A percentile compares a stretch with the other conserved stretches of the same genome.
These are phyloP conservation scores for Tolypocladium album DNA, from an alignment of 2,329 filamentous ascomycete genomes.

Conservation along the genomic window DNA sequence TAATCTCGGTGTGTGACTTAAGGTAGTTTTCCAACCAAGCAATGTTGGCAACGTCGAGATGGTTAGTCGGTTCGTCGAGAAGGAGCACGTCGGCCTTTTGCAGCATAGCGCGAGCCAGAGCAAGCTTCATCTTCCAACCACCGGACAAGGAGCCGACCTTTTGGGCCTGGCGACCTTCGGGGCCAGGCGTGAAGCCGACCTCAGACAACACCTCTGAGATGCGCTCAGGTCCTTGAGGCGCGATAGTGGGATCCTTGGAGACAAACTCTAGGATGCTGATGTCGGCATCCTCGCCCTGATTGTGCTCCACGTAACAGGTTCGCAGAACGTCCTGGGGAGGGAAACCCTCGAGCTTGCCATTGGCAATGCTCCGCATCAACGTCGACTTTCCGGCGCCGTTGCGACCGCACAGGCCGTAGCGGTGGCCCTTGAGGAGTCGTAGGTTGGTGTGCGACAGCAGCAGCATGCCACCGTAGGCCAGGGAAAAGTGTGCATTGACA, in stretches of 20 bases:
- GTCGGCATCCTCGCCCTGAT: conserved; percentile 95
- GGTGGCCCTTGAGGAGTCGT: conserved; percentile 86
- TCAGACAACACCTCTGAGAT: conserved; percentile 78
- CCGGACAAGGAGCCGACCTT: conserved; percentile 91
- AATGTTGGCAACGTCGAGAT: conserved; percentile 92
- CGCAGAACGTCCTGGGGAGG: conserved; percentile 83
- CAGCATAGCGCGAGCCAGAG: conserved; percentile 90
- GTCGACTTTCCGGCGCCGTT: conserved; percentile 99
- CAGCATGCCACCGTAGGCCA: conserved; percentile 96
- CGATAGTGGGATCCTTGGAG: conserved; percentile 77
- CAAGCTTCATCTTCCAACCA: conserved; percentile 99
- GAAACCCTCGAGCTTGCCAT: conserved; percentile 94
- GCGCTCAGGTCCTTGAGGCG: conserved; percentile 64
- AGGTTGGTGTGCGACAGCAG: conserved; percentile 93
- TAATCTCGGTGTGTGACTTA: conserved; percentile 92
- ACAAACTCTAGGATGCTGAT: conserved; percentile 93
- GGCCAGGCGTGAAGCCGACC: conserved; percentile 87
- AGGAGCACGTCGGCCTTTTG: conserved; percentile 93
- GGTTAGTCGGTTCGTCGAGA: conserved; percentile 97
- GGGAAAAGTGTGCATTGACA: conserved; percentile 94
- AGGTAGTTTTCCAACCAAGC: conserved; percentile 94
- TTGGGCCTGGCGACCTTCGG: conserved; percentile 78
- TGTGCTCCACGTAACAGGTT: conserved; percentile 98
- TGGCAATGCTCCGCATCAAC: conserved; percentile 91
- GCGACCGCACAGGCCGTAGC: conserved; percentile 91